These are phyloP conservation scores for Sporothrix pseudoabietina DNA, from an alignment of 2,329 filamentous ascomycete genomes.

Conservation along the genomic window DNA sequence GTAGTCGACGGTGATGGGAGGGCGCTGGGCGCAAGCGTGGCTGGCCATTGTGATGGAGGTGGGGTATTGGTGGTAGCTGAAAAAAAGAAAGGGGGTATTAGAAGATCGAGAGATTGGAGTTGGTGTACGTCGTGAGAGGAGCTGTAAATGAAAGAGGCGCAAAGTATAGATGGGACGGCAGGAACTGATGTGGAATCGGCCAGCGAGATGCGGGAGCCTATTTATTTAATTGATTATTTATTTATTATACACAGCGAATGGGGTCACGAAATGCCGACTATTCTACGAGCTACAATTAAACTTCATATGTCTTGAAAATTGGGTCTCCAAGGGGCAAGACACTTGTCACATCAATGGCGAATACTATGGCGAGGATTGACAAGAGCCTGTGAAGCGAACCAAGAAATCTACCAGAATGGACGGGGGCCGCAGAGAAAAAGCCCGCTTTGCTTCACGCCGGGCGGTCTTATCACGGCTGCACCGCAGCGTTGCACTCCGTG, in stretches of 20 bases:
- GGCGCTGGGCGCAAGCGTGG: constrained; percentile 41
- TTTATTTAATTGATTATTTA: too few species aligned
- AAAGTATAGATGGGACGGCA: background rate
- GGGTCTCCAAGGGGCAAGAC: background rate
- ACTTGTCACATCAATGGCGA: background rate
- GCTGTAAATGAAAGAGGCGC: background rate
- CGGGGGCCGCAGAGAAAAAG: background rate
- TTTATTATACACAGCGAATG: background rate
- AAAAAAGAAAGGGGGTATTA: background rate
- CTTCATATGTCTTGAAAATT: background rate
- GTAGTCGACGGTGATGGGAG: constrained; percentile 47
- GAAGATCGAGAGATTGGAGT: background rate
- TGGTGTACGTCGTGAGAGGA: background rate
- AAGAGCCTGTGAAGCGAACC: too few species aligned
- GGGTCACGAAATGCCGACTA: background rate
- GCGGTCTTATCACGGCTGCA: constrained; percentile 18
- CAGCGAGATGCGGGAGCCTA: background rate
- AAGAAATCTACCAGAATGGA: background rate
- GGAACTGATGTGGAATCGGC: background rate
- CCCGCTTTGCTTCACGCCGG: background rate
- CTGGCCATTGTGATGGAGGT: constrained; percentile 34
- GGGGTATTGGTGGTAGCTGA: too few species aligned
- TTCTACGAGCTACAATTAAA: background rate
- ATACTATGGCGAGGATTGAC: background rate
- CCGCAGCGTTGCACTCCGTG: background rate